Base-by-base conservation (phyloP, 2,329 filamentous ascomycete species). In the Apiospora rasikravindrae region DNA sequence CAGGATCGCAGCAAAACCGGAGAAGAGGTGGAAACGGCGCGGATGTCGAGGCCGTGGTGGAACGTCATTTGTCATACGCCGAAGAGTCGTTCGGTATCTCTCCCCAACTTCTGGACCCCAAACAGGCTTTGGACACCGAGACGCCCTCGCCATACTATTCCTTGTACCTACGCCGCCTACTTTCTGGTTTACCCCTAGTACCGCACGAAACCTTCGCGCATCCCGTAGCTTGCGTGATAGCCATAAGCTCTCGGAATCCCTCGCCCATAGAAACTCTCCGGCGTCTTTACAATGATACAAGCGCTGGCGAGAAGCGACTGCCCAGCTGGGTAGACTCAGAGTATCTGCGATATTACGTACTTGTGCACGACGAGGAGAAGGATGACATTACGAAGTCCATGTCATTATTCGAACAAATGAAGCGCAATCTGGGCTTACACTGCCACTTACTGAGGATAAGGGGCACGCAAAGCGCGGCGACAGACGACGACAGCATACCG, bases 351-450 rank as follows among this genome's bases (percentile, higher is more conserved):
- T 99, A 99, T 82, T 99, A 99, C 82, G 94, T 99, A 22, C 86
- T 99, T 57, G 92, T 99, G 24, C 96, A 99, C 78, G 96, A 99
- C 77, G 97, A 99, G 83, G 96, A 99, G 80, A 91, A 91, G 73
- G 96, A 98, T 79, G 95, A 99, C 80, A 97, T 98, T 73, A 90
- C 90, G 49, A 93, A 95, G 82, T 97, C 95, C 16, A 96, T 96
- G 82, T 90, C 91, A 24, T 86, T 98, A 40, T 99, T 98, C 82
- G 96, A 99, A 77, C 94, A 98, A 82, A 99, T 99, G 97, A 99
- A 98, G 83, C 91, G 96, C n/a, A 94, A 98, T 83, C 94, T 99
- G 75, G 96, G 96, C 1, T 86, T 98, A 67, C 95, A 99, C 82
- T 99, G 96, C 80, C 96, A 99, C 82, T 87, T 99, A 14, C 86